Evolutionary conservation across 805 yeast genomes (phyloP).

Genomic region (Yarrowia sp.): DNA sequence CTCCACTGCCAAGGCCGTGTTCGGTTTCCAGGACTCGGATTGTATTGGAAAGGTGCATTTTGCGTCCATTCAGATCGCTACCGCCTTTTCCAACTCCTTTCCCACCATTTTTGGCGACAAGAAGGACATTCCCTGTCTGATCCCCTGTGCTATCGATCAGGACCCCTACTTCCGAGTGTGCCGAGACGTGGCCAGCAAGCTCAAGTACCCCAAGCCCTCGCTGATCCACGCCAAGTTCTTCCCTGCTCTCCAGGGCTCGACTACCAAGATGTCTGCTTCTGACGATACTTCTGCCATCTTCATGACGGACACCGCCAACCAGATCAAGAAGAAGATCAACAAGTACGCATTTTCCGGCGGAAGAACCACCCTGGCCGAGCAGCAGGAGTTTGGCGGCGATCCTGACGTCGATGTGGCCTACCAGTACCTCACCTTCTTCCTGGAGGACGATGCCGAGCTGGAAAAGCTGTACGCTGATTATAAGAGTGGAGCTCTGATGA

Average conservation of each 20-base stretch:
- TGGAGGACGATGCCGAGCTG: constrained; percentile 84
- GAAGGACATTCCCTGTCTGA: constrained; percentile 90
- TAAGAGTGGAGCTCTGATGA: constrained; percentile 78
- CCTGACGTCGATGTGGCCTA: constrained; percentile 95
- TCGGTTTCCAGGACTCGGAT: constrained; percentile 94
- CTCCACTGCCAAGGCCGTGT: constrained; percentile 95
- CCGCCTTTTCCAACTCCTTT: constrained; percentile 95
- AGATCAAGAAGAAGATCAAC: constrained; percentile 91
- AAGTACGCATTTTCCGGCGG: constrained; percentile 98
- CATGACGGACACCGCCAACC: constrained; percentile 93
- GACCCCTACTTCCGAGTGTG: constrained; percentile 98
- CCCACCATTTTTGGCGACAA: constrained; percentile 90
- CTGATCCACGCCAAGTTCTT: constrained; percentile 92
- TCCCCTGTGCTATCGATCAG: constrained; percentile 99
- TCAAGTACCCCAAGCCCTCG: constrained; percentile 89
- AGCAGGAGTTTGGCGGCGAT: constrained; percentile 87
- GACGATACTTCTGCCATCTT: constrained; percentile 89
- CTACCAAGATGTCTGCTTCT: constrained; percentile 96
- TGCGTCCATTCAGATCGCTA: constrained; percentile 94
- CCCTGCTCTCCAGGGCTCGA: constrained; percentile 97
- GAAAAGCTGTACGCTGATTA: constrained; percentile 67
- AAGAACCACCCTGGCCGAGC: constrained; percentile 83
- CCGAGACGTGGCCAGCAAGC: constrained; percentile 95
- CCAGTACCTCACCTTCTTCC: constrained; percentile 89
- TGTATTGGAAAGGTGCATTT: constrained; percentile 94